phyloP scores from a whole-genome alignment of 345 rosid species.

The Pistacia vera region DNA sequence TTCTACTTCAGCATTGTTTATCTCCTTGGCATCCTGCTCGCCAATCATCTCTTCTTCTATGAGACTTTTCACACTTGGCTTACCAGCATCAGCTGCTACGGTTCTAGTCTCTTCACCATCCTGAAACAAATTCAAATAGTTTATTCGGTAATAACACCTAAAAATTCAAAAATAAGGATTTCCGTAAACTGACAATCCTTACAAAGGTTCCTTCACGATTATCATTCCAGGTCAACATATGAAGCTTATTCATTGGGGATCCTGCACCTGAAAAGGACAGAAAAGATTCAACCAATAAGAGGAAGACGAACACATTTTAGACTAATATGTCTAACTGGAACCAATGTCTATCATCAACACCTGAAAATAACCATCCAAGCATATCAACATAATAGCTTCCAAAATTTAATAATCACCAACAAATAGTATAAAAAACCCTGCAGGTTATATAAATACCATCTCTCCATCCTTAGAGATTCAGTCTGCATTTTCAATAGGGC shows the following conservation, averaged over 20 bases:
- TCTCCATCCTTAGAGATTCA: not conserved
- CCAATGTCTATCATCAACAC: not conserved
- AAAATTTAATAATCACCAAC: not conserved
- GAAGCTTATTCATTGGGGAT: conserved; percentile 36
- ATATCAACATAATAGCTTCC: not conserved
- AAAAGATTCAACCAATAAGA: conserved; percentile 10
- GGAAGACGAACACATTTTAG: not conserved
- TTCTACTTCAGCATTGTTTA: conserved; percentile 42
- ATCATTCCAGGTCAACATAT: conserved; percentile 33
- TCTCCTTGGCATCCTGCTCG: conserved; percentile 46
- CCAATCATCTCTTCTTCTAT: conserved; percentile 85
- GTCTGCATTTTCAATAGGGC: not conserved
- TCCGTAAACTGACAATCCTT: conserved; percentile 29
- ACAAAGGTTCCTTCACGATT: conserved; percentile 45
- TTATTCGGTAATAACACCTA: conserved; percentile 14
- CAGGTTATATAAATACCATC: conserved; percentile 5
- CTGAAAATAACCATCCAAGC: not conserved
- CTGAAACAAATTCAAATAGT: conserved; percentile 42
- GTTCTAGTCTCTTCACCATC: conserved; percentile 46
- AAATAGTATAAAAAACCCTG: not conserved
- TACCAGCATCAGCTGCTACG: conserved; percentile 26
- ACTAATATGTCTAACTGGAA: not conserved
- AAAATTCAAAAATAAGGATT: not conserved
- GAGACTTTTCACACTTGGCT: conserved; percentile 89
- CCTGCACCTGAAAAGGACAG: conserved; percentile 43